These are phyloP conservation scores for Puccinia horiana DNA, from an alignment of 1,284 basidiomycete genomes.

Conservation along the genomic window DNA sequence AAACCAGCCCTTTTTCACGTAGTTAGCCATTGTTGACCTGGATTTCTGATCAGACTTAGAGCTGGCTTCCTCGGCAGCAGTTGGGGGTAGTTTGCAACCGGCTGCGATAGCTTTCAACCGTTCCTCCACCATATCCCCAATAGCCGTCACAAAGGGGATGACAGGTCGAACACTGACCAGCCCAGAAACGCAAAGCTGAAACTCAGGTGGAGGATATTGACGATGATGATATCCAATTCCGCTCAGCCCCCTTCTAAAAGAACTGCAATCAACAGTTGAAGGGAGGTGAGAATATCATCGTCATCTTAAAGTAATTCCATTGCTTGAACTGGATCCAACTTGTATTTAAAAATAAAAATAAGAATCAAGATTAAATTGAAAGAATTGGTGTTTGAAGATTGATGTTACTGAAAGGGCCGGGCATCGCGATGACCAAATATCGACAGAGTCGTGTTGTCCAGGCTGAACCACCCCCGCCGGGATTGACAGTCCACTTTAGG, in stretches of 20 bases:
- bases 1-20: not conserved
- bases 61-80: not conserved
- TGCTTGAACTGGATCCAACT: not conserved
- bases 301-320: not conserved
- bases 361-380: too few relatives aligned
- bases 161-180: too few relatives aligned
- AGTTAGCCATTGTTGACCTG: not conserved
- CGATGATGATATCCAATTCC: not conserved
- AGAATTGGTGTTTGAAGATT: too few relatives aligned
- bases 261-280: not conserved
- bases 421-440: too few relatives aligned
- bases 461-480: too few relatives aligned
- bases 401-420: too few relatives aligned
- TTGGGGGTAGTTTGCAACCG: not conserved
- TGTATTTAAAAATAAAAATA: too few relatives aligned
- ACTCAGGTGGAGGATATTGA: not conserved
- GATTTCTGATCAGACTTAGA: too few relatives aligned
- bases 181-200: not conserved
- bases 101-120: not conserved
- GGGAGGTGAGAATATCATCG: too few relatives aligned
- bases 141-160: not conserved
- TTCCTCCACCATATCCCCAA: not conserved
- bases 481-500: too few relatives aligned
- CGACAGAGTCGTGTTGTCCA: too few relatives aligned
- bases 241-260: not conserved